A percentile compares a stretch with the other conserved stretches of the same genome.
Evolutionary conservation across 805 yeast species (phyloP).

Genomic region (Zygosaccharomyces rouxii): DNA sequence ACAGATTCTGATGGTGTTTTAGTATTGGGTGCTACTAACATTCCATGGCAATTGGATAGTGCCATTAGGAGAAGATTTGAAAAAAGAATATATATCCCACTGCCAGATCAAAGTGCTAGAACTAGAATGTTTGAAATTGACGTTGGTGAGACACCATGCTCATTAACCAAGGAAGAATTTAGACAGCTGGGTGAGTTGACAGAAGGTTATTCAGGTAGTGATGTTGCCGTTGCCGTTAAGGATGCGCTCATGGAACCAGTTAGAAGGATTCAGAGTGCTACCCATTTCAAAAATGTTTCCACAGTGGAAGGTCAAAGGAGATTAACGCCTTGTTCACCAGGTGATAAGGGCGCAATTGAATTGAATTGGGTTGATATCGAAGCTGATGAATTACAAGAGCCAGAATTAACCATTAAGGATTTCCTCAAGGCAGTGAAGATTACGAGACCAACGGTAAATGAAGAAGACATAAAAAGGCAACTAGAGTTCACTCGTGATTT

Average conservation of each 20-base stretch:
- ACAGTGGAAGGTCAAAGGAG: conserved; percentile 39
- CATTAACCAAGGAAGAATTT: conserved; percentile 66
- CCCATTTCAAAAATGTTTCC: conserved; percentile 74
- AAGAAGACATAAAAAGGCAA: conserved; percentile 74
- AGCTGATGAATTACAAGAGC: conserved; percentile 85
- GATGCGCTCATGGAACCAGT: conserved; percentile 99
- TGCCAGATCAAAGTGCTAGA: conserved; percentile 92
- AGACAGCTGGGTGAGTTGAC: conserved; percentile 85
- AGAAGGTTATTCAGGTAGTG: conserved; percentile 96
- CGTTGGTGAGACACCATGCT: conserved; percentile 86
- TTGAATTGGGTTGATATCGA: conserved; percentile 92
- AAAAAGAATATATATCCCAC: conserved; percentile 86
- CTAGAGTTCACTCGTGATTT: conserved; percentile 87
- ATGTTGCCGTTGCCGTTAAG: conserved; percentile 91
- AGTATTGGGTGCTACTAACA: conserved; percentile 95
- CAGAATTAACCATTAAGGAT: conserved; percentile 84
- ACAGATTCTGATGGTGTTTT: conserved; percentile 89
- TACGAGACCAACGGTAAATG: conserved; percentile 93
- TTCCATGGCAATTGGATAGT: conserved; percentile 98
- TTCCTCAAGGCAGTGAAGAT: conserved; percentile 87
- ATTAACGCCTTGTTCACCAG: conserved; percentile 94
- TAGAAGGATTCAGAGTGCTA: conserved; percentile 89
- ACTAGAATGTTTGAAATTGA: conserved; percentile 91
- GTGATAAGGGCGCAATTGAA: conserved; percentile 80
- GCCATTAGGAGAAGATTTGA: conserved; percentile 97